Base-by-base conservation (phyloP, 805 yeast genomes). In the Jamesozyma gamospora region DNA sequence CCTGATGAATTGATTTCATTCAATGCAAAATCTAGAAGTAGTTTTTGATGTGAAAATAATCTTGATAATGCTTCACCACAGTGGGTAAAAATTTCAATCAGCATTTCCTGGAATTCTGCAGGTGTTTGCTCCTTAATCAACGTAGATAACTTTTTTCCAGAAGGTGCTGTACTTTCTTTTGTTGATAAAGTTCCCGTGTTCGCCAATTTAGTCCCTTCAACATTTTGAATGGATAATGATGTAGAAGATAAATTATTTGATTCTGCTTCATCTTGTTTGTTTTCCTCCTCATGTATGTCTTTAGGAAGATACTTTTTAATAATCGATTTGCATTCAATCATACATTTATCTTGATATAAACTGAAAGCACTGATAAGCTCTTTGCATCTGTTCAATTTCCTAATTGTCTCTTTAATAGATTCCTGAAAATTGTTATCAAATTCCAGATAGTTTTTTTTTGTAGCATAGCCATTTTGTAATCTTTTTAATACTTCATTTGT, bases 41-140 rank as follows among this genome's bases (percentile, higher is more conserved):
- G 50, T 56, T 86, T 87, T 54, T 87, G 94, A 42, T 87, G 95
- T 8, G 74, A 64, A 1, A 84, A 75, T 25, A 88, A 64, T 42
- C 95, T 70, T 45, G 90, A 66, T 19, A 87, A 64, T 15, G 85
- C 77, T 51, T 82, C 94, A 0, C 86, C 75, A 3, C 82, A 66
- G 16, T 74, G 70, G 0, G 83, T 62, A 48, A 74, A 84, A 4
- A 79, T 78, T 24, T 64, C 65, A 2, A 69, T 58, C 32, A 85
- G 56, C 84, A 87, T 80, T 1, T 62, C 65, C 50, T 82, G 85
- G 53, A 87, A 87, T 42, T 85, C 95, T 12, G 63, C 60, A 0
- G 92, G 81, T 0, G 86, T 69, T 70, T 86, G 69, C 2, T 74
- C 71, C 46, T 79, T 75, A 36, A 92, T 72, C 36, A 66, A 43